phyloP scores from a whole-genome alignment of 1,284 basidiomycete species.

The Kwoniella shivajii region DNA sequence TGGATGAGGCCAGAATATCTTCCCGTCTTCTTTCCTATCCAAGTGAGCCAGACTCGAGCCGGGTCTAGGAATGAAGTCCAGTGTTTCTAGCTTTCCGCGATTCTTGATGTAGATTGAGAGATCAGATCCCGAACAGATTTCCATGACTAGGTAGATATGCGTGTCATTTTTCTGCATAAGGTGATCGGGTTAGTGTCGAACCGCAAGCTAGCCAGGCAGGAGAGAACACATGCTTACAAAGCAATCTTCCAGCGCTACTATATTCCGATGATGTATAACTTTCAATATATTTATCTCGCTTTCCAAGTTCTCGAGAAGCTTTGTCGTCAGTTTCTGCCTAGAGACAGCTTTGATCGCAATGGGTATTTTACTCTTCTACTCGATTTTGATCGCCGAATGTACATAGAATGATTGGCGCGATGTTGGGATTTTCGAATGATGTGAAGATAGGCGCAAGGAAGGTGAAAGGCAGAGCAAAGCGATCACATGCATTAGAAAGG shows the following conservation, averaged over 20 bases:
- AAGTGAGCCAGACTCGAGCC: conserved; percentile 55
- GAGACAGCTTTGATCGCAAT: conserved; percentile 97
- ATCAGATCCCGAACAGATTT: conserved; percentile 93
- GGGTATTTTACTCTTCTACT: conserved; percentile 69
- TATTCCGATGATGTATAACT: conserved; percentile 86
- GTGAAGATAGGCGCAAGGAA: background rate
- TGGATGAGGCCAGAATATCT: conserved; percentile 87
- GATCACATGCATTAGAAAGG: background rate
- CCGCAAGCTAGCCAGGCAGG: background rate
- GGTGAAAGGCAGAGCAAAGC: background rate
- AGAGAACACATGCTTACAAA: conserved; percentile 60
- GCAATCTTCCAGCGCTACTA: conserved; percentile 91
- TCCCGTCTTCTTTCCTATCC: conserved; percentile 33
- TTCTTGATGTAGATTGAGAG: conserved; percentile 96
- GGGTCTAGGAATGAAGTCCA: conserved; percentile 72
- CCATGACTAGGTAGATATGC: conserved; percentile 97
- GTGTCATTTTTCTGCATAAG: conserved; percentile 76
- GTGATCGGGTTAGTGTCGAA: background rate
- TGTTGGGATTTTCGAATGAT: background rate
- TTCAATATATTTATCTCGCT: conserved; percentile 98
- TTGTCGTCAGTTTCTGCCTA: conserved; percentile 81
- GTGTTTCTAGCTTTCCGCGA: conserved; percentile 77
- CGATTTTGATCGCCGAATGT: conserved; percentile 19
- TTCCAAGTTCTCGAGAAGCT: conserved; percentile 94
- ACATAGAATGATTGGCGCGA: background rate